Percentiles rank a stretch among this genome's conserved stretches.
Evolutionary conservation across 2,329 filamentous ascomycete genomes (phyloP).

Genomic region (Escovopsis sp.): DNA sequence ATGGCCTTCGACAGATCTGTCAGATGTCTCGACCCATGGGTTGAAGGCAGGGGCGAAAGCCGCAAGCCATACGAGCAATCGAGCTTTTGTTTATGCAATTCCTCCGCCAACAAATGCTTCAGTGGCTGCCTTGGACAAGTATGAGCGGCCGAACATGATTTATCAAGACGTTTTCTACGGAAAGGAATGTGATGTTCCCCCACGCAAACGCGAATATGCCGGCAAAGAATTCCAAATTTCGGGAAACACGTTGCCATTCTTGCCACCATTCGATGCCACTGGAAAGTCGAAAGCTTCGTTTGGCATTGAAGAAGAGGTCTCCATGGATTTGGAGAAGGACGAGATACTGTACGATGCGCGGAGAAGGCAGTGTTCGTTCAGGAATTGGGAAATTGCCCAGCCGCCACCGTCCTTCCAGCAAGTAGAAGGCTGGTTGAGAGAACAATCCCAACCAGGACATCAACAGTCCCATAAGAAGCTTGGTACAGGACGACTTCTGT

Average conservation of each 20-base stretch:
- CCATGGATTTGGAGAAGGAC: conserved; percentile 36
- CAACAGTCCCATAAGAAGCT: neutral
- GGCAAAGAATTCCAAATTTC: conserved; percentile 71
- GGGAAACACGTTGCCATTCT: conserved; percentile 61
- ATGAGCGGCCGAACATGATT: conserved; percentile 46
- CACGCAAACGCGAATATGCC: conserved; percentile 66
- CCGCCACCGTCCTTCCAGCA: conserved; percentile 56
- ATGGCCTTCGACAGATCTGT: neutral
- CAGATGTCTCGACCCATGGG: neutral
- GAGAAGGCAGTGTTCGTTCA: conserved; percentile 34
- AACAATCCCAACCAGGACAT: neutral
- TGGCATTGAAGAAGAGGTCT: conserved; percentile 33
- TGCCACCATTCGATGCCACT: conserved; percentile 61
- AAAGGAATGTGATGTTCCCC: conserved; percentile 67
- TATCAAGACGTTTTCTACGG: conserved; percentile 83
- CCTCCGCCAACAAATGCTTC: conserved; percentile 15
- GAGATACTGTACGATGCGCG: conserved; percentile 36
- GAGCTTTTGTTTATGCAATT: conserved; percentile 12
- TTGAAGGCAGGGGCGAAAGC: neutral
- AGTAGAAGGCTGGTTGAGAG: conserved; percentile 49
- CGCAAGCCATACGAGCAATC: conserved; percentile 1
- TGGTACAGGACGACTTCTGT: conserved; percentile 32
- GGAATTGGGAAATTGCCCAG: conserved; percentile 60
- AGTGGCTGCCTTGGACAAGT: conserved; percentile 10
- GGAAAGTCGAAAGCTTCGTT: conserved; percentile 39